Evolutionary conservation across 371 early-diverging fungal species (phyloP).

Genomic region (Mucor velutinosus): DNA sequence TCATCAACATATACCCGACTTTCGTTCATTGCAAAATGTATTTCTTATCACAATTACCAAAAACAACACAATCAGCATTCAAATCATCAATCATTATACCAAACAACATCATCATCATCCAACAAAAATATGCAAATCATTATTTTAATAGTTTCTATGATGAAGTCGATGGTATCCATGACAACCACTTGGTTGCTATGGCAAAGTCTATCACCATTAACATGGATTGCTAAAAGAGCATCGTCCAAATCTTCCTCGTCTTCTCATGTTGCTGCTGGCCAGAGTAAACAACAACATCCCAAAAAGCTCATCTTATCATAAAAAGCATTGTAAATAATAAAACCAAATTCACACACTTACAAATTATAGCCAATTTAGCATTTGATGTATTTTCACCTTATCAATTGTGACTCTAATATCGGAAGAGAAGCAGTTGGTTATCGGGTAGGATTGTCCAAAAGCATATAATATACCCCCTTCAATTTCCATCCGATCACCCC

Average conservation of each 20-base stretch:
- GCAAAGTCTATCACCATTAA: conserved; percentile 19
- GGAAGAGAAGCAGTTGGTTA: conserved; percentile 1
- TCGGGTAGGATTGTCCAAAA: conserved; percentile 1
- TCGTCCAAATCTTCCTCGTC: background rate
- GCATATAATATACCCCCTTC: conserved; percentile 6
- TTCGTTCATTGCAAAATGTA: background rate
- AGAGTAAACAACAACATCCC: conserved; percentile 7
- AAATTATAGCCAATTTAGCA: background rate
- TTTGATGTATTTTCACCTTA: conserved; percentile 9
- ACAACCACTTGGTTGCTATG: conserved; percentile 29
- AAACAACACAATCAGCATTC: background rate
- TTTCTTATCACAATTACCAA: background rate
- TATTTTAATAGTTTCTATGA: conserved; percentile 14
- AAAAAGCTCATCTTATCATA: conserved; percentile 15
- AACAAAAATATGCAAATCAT: conserved; percentile 3
- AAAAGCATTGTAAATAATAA: conserved; percentile 12
- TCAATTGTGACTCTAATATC: conserved; percentile 17
- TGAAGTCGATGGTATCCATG: conserved; percentile 24
- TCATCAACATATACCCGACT: conserved; percentile 10
- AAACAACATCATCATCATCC: conserved; percentile 1
- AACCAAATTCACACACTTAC: background rate
- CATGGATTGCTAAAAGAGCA: conserved; percentile 17
- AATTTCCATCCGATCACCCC: conserved; percentile 2
- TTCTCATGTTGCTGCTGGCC: conserved; percentile 17
- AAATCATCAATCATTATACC: conserved; percentile 4